Conservation (phyloP, 352 stramenopile species). For the Phytophthora pluvialis region DNA sequence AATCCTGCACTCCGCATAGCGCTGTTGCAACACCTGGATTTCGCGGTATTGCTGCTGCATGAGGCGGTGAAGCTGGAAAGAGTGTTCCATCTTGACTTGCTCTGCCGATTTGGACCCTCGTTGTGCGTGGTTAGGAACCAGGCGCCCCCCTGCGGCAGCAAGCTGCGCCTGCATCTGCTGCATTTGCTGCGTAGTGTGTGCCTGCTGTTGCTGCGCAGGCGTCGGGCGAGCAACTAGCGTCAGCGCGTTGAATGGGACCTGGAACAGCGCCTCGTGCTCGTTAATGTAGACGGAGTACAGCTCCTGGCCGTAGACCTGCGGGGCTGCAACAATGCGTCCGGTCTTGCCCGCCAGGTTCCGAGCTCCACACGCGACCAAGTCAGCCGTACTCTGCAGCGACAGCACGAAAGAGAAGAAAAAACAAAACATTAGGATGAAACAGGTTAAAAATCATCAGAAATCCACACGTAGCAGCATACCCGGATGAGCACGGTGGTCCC, state of each 20-base stretch:
- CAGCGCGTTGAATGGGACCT: slow-evolving; percentile 82
- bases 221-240: slow-evolving; percentile 58
- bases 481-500: slow-evolving; percentile 74
- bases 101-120: slow-evolving; percentile 44
- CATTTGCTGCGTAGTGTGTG: slow-evolving; percentile 36
- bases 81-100: slow-evolving; percentile 88
- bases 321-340: slow-evolving; percentile 73
- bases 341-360: slow-evolving; percentile 78
- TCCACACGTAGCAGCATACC: slow-evolving; percentile 34
- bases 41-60: slow-evolving; percentile 91
- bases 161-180: slow-evolving; percentile 49
- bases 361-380: slow-evolving; percentile 77
- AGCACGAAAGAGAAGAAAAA: not conserved
- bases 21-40: slow-evolving; percentile 86
- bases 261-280: slow-evolving; percentile 81
- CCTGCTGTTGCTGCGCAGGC: slow-evolving; percentile 49
- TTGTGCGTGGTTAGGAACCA: slow-evolving; percentile 38
- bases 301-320: slow-evolving; percentile 80
- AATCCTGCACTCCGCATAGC: slow-evolving; percentile 80
- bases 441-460: not conserved
- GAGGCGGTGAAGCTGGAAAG: slow-evolving; percentile 84
- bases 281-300: slow-evolving; percentile 87
- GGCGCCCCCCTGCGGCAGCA: slow-evolving; percentile 21
- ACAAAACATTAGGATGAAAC: not conserved
- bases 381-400: slow-evolving; percentile 58